Evolutionary conservation across 75 land plant species (phyloP), one percentile per base, ranked within the genome.

Genomic region (Sequoia sempervirens): DNA sequence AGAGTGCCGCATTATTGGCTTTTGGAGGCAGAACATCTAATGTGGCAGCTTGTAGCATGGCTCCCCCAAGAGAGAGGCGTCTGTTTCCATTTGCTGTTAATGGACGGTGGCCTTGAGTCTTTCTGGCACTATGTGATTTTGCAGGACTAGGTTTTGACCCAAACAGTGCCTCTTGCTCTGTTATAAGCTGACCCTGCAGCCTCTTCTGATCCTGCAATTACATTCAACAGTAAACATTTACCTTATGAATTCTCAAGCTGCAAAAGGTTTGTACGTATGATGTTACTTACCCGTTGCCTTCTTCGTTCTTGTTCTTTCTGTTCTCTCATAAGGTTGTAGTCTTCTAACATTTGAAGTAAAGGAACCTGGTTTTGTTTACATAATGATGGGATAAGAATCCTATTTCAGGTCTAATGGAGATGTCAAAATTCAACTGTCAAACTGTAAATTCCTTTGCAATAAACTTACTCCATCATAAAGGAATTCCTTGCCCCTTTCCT

Each of bases 121-220:
- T 95, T 64, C 91, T 95, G 3, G 83, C 86, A 72, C 83, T 89
- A 80, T 81, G 90, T 18, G 58, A 10, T 32, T 70, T 70, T 70
- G 73, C 73, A 70, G 36, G 32, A 84, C 96, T 95, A 68, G 96
- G 96, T 83, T 93, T 94, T 80, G 97, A 92, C 37, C 97, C 97
- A 87, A 83, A 95, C 5, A 94, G 89, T 28, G 88, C 91, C 79
- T 95, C 97, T 45, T 95, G 94, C 80, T 94, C 97, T 12, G 97
- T 94, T 28, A 92, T 89, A 11, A 95, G 87, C 84, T 95, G 97
- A 26, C 94, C 96, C 82, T 95, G 96, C 47, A 95, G 90, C 81
- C 88, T 92, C 90, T 94, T 95, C 72, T 95, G 96, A 47, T 95
- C 97, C 97, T 95, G 89, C 50, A 82, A 26, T 40, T 17, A n/a